These are phyloP conservation scores for Kwoniella sp. DNA, from an alignment of 768 basidiomycete species.

Conservation along the genomic window DNA sequence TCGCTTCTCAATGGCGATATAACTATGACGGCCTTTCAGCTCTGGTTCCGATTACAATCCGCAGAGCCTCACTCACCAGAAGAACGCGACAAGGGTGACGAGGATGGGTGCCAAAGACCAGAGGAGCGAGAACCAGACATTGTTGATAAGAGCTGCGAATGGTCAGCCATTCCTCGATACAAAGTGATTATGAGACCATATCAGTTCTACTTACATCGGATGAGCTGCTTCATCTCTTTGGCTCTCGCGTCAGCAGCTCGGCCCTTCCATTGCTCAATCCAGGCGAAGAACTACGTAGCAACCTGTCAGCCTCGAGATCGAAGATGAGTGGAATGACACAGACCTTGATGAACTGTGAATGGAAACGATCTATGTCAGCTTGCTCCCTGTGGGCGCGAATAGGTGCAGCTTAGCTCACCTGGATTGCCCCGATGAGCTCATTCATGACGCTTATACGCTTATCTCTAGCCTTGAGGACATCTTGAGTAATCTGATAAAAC, in stretches of 20 bases:
- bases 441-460: constrained; percentile 76
- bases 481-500: constrained; percentile 36
- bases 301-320: background rate
- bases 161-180: constrained; percentile 10
- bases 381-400: too few species aligned
- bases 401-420: constrained; percentile 30
- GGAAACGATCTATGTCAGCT: too few species aligned
- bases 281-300: constrained; percentile 70
- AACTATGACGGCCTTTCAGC: constrained; percentile 62
- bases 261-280: constrained; percentile 73
- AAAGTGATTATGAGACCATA: background rate
- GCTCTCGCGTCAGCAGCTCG: constrained; percentile 64
- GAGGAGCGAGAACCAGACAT: constrained; percentile 68
- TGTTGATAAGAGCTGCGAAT: constrained; percentile 59
- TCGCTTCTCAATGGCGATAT: constrained; percentile 70
- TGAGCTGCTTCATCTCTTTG: constrained; percentile 68
- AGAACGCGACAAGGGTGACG: constrained; percentile 79
- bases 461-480: constrained; percentile 63
- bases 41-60: background rate
- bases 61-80: constrained; percentile 44
- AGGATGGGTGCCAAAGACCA: constrained; percentile 78
- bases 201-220: constrained; percentile 62
- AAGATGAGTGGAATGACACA: constrained; percentile 20
- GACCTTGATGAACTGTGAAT: constrained; percentile 68
- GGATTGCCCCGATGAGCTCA: constrained; percentile 65